Evolutionary conservation across 2,329 filamentous ascomycete genomes (phyloP).

Genomic region (Fusarium sp.): DNA sequence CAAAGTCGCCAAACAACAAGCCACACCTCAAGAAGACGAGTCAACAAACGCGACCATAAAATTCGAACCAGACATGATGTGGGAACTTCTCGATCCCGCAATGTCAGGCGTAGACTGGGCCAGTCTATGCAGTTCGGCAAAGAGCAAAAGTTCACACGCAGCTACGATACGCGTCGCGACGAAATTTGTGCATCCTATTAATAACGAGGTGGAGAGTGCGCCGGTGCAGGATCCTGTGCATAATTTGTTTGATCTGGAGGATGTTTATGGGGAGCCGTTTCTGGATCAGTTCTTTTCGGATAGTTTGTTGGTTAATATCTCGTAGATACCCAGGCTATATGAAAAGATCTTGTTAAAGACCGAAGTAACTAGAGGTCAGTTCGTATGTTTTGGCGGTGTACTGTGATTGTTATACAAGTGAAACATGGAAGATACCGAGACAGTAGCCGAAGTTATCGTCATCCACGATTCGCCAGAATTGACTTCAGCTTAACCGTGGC

Average conservation of each 20-base stretch:
- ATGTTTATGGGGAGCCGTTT: constrained; percentile 35
- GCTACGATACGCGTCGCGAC: constrained; percentile 42
- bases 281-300: constrained; percentile 43
- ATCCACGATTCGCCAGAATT: not conserved
- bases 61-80: constrained; percentile 42
- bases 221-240: not conserved
- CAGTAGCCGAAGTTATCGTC: not conserved
- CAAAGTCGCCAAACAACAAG: constrained; percentile 18
- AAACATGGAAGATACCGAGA: not conserved
- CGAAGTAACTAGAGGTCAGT: too few species aligned
- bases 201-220: constrained; percentile 3
- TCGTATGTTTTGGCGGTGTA: not conserved
- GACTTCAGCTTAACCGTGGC: not conserved
- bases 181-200: constrained; percentile 40
- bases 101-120: constrained; percentile 7
- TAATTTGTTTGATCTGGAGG: constrained; percentile 30
- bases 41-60: constrained; percentile 16
- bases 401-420: not conserved
- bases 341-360: too few species aligned
- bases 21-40: not conserved
- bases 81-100: constrained; percentile 38
- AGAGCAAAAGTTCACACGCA: not conserved
- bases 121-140: not conserved
- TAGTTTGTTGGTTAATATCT: constrained; percentile 31
- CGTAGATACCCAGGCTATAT: not conserved